Base-by-base conservation (phyloP, 31 red algal genomes). In the Odonthalia washingtoniensis region DNA sequence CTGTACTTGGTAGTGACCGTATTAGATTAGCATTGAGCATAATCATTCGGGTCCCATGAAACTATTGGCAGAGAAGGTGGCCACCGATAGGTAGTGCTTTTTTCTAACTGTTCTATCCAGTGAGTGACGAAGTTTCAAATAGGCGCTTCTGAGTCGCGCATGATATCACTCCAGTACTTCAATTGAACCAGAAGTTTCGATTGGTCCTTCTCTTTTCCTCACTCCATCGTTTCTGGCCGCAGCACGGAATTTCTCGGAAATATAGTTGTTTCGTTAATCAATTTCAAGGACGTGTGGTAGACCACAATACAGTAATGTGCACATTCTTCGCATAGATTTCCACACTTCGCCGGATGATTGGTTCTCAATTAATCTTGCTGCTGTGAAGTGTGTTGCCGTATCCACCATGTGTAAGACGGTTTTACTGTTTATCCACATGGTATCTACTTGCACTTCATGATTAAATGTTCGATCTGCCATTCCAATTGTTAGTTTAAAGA, bases 311-410 rank as follows among this genome's bases (percentile, higher is more conserved):
- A 36, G 5, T 34, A 67, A 36, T 63, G 72, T 39, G 70, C 60
- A 63, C 2, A 46, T 74, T 18, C 69, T n/a, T n/a, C 30, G 45
- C 4, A 87, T 39, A 14, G 52, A 0, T 0, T 66, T 75, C 83
- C 83, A 77, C 0, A 75, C 42, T 14, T 75, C 72, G 2, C 32
- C 64, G 1, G 83, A 77, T 0, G 34, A 39, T 0, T 57, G 0
- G 14, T 49, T 44, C 4, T 64, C 41, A 16, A 87, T 44, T 38
- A 76, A 87, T 0, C 30, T 2, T 0, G 49, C 72, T 2, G 70
- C 83, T 27, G 24, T 76, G 17, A 37, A 87, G 57, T 87, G 70
- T 40, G 83, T 77, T 6, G 70, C 83, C 45, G 57, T 70, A 64
- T 77, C 70, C 5, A 87, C 83, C 9, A 36, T 33, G 35, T 87